Conservation (phyloP, 1,139 yeast species). For the Sugiyamaella xylanicola region DNA sequence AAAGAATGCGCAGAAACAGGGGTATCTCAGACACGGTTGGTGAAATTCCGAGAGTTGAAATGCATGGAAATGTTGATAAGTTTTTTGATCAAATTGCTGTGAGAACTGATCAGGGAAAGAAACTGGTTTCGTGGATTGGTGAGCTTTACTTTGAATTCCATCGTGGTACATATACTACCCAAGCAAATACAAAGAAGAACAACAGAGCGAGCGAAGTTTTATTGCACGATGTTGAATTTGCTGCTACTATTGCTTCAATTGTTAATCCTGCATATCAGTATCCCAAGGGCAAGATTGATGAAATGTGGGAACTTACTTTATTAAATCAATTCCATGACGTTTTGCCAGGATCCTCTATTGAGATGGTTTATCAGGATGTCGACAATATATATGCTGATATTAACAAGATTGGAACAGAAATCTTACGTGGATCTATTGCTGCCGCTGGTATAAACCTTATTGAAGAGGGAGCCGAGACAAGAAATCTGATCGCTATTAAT, state of each 20-base stretch:
- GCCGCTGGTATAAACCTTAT: constrained; percentile 17
- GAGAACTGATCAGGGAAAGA: constrained; percentile 63
- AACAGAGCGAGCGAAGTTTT: constrained; percentile 75
- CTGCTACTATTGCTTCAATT: constrained; percentile 75
- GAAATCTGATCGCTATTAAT: constrained; percentile 46
- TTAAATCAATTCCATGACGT: constrained; percentile 97
- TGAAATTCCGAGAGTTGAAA: constrained; percentile 72
- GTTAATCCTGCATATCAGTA: constrained; percentile 57
- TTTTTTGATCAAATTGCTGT: constrained; percentile 69
- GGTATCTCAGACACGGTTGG: constrained; percentile 83
- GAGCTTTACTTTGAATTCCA: constrained; percentile 95
- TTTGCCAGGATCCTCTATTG: constrained; percentile 95
- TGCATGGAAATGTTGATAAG: constrained; percentile 74
- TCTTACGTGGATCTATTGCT: constrained; percentile 52
- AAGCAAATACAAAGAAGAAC: constrained; percentile 73
- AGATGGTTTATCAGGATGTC: constrained; percentile 91
- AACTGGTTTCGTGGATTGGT: constrained; percentile 86
- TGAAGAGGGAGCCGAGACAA: constrained; percentile 2
- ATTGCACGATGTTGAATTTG: constrained; percentile 80
- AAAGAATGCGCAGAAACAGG: constrained; percentile 84
- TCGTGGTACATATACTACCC: constrained; percentile 95
- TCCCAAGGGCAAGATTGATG: constrained; percentile 67
- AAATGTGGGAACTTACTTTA: constrained; percentile 82
- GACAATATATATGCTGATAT: constrained; percentile 70
- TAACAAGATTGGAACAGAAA: constrained; percentile 52